Evolutionary conservation across 1,139 yeast species (phyloP).

Genomic region (Geotrichum macrosporum): DNA sequence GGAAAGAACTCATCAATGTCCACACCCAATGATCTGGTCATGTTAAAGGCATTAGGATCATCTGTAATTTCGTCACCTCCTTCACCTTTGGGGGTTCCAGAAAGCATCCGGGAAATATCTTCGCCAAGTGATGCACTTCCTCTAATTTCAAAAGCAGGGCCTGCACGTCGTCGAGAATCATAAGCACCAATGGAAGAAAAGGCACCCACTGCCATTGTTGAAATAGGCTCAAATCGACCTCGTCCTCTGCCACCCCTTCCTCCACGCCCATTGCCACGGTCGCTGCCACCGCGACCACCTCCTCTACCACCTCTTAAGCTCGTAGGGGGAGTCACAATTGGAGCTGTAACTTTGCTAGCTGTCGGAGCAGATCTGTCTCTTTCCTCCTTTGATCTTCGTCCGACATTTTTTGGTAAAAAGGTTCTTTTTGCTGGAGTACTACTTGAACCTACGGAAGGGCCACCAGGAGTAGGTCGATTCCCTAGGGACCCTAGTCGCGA

Average conservation of each 20-base stretch:
- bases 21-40: conserved; percentile 19
- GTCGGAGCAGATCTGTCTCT: conserved; percentile 71
- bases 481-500: conserved; percentile 16
- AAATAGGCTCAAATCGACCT: conserved; percentile 36
- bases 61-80: conserved; percentile 6
- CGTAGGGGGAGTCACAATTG: conserved; percentile 35
- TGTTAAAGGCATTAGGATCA: conserved; percentile 17
- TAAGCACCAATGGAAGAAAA: conserved; percentile 32
- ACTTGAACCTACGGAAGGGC: conserved; percentile 1
- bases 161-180: conserved; percentile 11
- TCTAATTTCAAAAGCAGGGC: conserved; percentile 16
- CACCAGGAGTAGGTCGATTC: conserved; percentile 19
- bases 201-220: conserved; percentile 36
- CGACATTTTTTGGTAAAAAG: conserved; percentile 81
- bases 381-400: conserved; percentile 76
- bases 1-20: conserved; percentile 20
- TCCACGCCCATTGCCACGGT: conserved; percentile 16
- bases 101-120: background rate
- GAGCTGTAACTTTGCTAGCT: conserved; percentile 32
- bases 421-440: conserved; percentile 43
- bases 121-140: background rate
- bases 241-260: conserved; percentile 34
- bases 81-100: conserved; percentile 2
- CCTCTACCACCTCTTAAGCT: conserved; percentile 25
- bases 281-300: conserved; percentile 12